Conservation (phyloP, 2,329 filamentous ascomycete genomes). For the Talaromyces verruculosus region DNA sequence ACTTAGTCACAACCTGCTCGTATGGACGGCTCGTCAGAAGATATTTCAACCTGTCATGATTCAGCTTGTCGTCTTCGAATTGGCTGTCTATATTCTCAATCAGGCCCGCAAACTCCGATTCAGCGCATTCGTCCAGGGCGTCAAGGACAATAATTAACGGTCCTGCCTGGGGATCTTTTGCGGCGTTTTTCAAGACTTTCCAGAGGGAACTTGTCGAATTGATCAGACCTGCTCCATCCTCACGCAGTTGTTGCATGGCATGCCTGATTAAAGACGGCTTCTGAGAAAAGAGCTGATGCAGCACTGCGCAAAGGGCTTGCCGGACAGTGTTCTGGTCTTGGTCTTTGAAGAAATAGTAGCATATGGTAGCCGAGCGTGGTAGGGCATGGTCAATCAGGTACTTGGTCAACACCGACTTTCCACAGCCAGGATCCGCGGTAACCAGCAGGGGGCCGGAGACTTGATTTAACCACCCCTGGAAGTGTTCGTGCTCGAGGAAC, state of each 20-base stretch:
- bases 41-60: slow-evolving; percentile 32
- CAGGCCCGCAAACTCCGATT: slow-evolving; percentile 28
- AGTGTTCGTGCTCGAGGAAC: slow-evolving; percentile 25
- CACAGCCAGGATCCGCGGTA: slow-evolving; percentile 21
- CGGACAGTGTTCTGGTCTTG: slow-evolving; percentile 37
- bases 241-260: slow-evolving; percentile 30
- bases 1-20: slow-evolving; percentile 17
- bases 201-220: slow-evolving; percentile 32
- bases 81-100: slow-evolving; percentile 18
- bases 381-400: slow-evolving; percentile 23
- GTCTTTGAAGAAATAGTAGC: slow-evolving; percentile 51
- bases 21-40: slow-evolving; percentile 42
- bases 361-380: slow-evolving; percentile 36
- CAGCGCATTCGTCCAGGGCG: slow-evolving; percentile 43
- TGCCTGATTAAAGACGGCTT: slow-evolving; percentile 35
- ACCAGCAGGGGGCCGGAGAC: slow-evolving; percentile 12
- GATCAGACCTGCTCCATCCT: slow-evolving; percentile 31
- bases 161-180: slow-evolving; percentile 30
- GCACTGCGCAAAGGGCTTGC: slow-evolving; percentile 43
- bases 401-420: slow-evolving; percentile 18
- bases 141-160: slow-evolving; percentile 41
- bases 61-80: not conserved
- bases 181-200: slow-evolving; percentile 34
- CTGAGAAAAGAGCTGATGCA: slow-evolving; percentile 43
- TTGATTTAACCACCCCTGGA: slow-evolving; percentile 20